Evolutionary conservation across 768 basidiomycete species (phyloP).

Genomic region (Lactarius sp.): DNA sequence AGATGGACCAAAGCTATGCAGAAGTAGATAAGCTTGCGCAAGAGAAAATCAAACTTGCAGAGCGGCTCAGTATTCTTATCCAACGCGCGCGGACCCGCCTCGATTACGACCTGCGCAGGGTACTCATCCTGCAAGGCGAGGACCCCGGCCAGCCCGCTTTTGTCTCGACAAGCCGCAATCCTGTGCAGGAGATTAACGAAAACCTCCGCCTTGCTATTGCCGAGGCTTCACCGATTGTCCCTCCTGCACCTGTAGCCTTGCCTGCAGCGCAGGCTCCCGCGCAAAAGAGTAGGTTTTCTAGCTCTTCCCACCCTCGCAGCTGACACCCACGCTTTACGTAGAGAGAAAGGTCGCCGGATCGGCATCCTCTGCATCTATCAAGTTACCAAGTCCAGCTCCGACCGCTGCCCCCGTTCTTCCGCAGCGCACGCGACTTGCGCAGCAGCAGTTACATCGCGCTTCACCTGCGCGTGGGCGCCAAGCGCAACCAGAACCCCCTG

Average conservation of each 20-base stretch:
- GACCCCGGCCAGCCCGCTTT: slow-evolving; percentile 34
- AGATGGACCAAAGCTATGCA: slow-evolving; percentile 31
- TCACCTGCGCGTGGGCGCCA: slow-evolving; percentile 21
- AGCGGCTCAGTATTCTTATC: slow-evolving; percentile 42
- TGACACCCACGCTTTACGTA: not conserved
- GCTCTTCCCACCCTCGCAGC: not conserved
- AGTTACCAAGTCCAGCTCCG: slow-evolving; percentile 36
- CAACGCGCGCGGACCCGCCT: slow-evolving; percentile 43
- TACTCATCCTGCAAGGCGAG: slow-evolving; percentile 44
- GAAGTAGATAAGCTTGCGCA: slow-evolving; percentile 34
- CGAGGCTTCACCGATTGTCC: slow-evolving; percentile 19
- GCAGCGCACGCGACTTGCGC: slow-evolving; percentile 31
- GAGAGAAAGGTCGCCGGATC: slow-evolving; percentile 27
- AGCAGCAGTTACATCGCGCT: slow-evolving; percentile 27
- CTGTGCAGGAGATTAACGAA: slow-evolving; percentile 36
- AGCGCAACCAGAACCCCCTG: slow-evolving; percentile 12
- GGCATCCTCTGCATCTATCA: slow-evolving; percentile 31
- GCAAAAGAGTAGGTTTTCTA: slow-evolving; percentile 17
- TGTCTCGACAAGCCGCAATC: slow-evolving; percentile 32
- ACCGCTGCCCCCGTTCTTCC: slow-evolving; percentile 20
- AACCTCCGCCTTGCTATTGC: slow-evolving; percentile 22
- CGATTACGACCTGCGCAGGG: slow-evolving; percentile 43
- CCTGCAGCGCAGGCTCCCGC: slow-evolving; percentile 8
- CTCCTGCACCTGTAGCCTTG: slow-evolving; percentile 13
- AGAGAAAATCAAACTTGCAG: slow-evolving; percentile 42